Base-by-base conservation (phyloP, 768 basidiomycete species). In the Amanita rubescens region DNA sequence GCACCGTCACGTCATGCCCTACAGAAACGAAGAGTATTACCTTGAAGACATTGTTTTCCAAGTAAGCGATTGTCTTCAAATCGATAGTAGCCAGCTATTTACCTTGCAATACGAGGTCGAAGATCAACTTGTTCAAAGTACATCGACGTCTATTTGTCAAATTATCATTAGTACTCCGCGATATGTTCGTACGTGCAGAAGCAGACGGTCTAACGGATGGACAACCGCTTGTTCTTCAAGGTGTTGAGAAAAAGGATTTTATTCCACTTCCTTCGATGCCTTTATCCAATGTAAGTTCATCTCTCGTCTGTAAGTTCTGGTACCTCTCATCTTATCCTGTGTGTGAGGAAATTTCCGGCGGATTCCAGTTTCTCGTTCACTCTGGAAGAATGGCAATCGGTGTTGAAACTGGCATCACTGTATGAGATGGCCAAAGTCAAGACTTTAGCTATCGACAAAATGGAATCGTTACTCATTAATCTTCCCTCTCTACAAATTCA, bases 401-500 rank as follows among this genome's bases (percentile, higher is more conserved):
- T 71, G 22, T 58, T 73, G 17, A 70, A 70, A 55, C 59, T 76
- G 20, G 60, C 75, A 5, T 67, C 58, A 5, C 68, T 71, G 60
- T 76, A 75, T 71, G 59, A 61, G 39, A 71, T 71, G 46, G 52
- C 61, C n/a, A 45, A 53, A 12, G 45, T 74, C 25, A 64, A 70
- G 32, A 49, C 57, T 15, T 54, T 61, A 32, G 70, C 71, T 5
- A 60, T 71, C 12, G 15, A 64, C 3, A 51, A 58, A 2, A 59
- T 77, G 24, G 51, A 57, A 27, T 34, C 56, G 1, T n/a, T 51
- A 2, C 24, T 57, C 3, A 35, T 46, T 1, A 54, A 65, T 15
- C 56, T 55, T 5, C 57, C 65, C 24, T 53, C 63, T 4, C 65
- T 70, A 6, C 66, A 65, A 55, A 62, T 73, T 19, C 51, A 50